Percentiles rank a stretch among this genome's conserved stretches.
These are phyloP conservation scores for Gaeumannomyces sp. DNA, from an alignment of 2,329 filamentous ascomycete species.

Conservation along the genomic window DNA sequence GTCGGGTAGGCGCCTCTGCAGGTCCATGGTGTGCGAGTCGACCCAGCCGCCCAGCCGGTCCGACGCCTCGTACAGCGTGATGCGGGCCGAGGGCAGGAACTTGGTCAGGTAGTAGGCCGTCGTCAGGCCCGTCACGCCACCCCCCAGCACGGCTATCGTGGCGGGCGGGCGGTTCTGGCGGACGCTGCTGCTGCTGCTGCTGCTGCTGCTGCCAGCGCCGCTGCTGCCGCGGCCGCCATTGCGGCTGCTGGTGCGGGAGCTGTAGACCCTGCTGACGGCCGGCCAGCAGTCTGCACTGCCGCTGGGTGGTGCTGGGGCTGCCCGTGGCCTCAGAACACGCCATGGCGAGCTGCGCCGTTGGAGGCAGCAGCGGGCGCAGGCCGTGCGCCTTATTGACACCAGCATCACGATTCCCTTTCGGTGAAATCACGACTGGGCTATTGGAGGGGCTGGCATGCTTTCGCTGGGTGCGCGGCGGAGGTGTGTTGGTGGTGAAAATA, in stretches of 20 bases:
- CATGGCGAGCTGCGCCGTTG: not conserved
- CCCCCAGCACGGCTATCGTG: constrained; percentile 65
- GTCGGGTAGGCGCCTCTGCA: constrained; percentile 32
- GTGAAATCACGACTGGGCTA: not conserved
- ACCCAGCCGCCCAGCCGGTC: constrained; percentile 78
- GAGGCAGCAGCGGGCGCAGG: not conserved
- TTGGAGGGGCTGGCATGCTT: not conserved
- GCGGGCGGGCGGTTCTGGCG: too few species aligned
- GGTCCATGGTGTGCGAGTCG: constrained; percentile 52
- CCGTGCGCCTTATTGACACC: not conserved
- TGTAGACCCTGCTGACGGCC: not conserved
- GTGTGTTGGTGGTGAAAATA: not conserved
- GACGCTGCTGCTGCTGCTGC: not conserved
- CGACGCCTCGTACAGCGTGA: constrained; percentile 76
- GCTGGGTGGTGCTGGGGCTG: not conserved
- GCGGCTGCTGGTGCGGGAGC: not conserved
- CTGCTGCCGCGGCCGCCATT: not conserved
- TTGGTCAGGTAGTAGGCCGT: constrained; percentile 71
- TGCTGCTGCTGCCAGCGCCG: not conserved
- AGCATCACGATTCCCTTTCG: not conserved
- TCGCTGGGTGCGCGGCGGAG: too few species aligned
- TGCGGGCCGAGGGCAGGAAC: constrained; percentile 56
- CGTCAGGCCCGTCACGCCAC: constrained; percentile 75
- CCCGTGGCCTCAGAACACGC: not conserved
- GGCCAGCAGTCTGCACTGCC: not conserved